Evolutionary conservation across 176 grass and related monocot genomes (phyloP), one percentile per base, ranked within the genome.

Genomic region (Aegilops tauschii): DNA sequence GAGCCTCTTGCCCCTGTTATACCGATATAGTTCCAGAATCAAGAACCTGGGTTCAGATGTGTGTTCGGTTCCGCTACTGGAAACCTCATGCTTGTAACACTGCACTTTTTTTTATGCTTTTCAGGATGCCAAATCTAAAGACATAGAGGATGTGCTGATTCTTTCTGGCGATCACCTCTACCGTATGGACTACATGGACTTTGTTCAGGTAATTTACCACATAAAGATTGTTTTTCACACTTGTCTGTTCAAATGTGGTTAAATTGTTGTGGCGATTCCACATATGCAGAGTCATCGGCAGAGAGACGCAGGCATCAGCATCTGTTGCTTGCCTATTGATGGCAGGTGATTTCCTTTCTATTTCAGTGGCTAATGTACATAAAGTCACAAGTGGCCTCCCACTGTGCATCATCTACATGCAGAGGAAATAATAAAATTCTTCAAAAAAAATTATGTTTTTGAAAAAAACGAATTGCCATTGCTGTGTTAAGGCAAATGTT

Each of bases 81-180:
- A 47, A 84, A 23, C 21, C 31, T 28, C 30, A 50, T 63, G 71
- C 2, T 84, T 56, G 47, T 21, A 80, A 81, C 36, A 2, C 9
- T 13, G 4, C n/a, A 12, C 0, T 47, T 49, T 76, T 50, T 80
- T 20, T 8, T 84, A 14, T 12, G 2, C 11, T 76, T 47, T 70
- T 16, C 11, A 98, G 96, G 93, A 96, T 88, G 92, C 88, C 63
- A 96, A 74, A 88, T 80, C 83, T 71, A 98, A 86, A 82, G 90
- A 94, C 52, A 98, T 96, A 74, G 82, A 98, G 23, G 96, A 98
- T 83, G 84, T 98, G 20, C 37, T 98, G 59, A 98, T 98, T 86
- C 93, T 98, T 82, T 98, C 86, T 45, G 96, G 92, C 20, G 96
- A 98, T 80, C 96, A 96, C 74, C 90, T 98, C 18, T 96, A 98